Evolutionary conservation across 148 eudicot species (phyloP), one percentile per base, ranked within the genome.

Genomic region (Persicaria maculosa): DNA sequence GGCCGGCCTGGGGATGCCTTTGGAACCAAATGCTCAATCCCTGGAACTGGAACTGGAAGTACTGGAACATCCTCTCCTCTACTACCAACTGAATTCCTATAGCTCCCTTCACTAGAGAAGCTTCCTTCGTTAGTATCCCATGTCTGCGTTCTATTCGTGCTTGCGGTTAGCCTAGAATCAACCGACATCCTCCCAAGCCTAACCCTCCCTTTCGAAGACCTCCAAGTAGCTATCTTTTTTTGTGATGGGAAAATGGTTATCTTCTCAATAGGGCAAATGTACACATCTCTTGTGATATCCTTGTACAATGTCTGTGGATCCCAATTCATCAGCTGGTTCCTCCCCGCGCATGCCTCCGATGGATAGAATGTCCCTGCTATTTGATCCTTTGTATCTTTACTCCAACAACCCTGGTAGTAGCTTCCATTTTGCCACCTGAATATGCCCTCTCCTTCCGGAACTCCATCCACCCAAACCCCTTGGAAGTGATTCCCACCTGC

Each of bases 231-330:
- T 48, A 44, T 4, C 72, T 44, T 44, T 48, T 92, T 94, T 61
- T 92, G 96, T 1, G 97, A 95, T 4, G 97, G 99, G 79, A 83
- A 84, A 19, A 90, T 47, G 0, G 88, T 44, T 7, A 95, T 84
- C 72, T 86, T 90, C 74, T 95, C 99, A 11, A 73, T 71, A 0
- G 88, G 81, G 61, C 88, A 84, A 53, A 92, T 78, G 44, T 78
- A 82, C 74, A 85, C 85, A 44, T 83, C 88, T 9, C 75, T 79
- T 79, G 81, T 45, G 75, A 85, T 81, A 4, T 78, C 81, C 20
- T 76, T 69, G 76, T 74, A 90, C 72, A 95, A 87, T 31, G 85
- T 82, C 45, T 86, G 89, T 67, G 97, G 91, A 78, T 92, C 91
- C 93, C 96, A 90, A 25, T 76, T 80, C 4, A 78, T 22, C 25